Percentiles rank a stretch among this genome's conserved stretches.
phyloP scores from a whole-genome alignment of 2,329 filamentous ascomycete species.

The Davidsoniella eucalypti region DNA sequence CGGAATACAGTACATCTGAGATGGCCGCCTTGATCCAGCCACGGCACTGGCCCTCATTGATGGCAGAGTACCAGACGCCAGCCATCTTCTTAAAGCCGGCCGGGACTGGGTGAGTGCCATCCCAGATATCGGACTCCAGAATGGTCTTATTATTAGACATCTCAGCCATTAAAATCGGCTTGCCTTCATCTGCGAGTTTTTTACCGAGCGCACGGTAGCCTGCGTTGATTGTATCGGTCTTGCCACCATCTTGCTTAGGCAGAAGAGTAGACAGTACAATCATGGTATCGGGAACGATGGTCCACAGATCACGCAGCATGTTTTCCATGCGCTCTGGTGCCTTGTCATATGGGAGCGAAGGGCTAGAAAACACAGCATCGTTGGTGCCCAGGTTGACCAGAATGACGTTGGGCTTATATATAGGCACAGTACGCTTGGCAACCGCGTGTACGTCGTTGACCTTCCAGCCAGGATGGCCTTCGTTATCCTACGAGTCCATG shows the following conservation, averaged over 20 bases:
- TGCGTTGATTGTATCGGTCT: constrained; percentile 20
- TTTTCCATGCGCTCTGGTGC: constrained; percentile 11
- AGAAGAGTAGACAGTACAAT: constrained; percentile 16
- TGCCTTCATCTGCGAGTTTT: constrained; percentile 6
- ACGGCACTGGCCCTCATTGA: constrained; percentile 16
- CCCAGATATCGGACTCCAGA: constrained; percentile 19
- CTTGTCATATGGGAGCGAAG: neutral
- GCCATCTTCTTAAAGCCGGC: constrained; percentile 27
- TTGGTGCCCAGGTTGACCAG: constrained; percentile 17
- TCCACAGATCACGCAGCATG: constrained; percentile 14
- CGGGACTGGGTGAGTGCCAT: constrained; percentile 25
- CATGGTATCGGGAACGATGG: constrained; percentile 11
- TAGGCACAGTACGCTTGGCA: constrained; percentile 1
- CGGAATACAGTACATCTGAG: constrained; percentile 4
- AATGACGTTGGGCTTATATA: constrained; percentile 15
- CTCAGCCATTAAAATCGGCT: constrained; percentile 13
- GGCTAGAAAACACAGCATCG: constrained; percentile 13
- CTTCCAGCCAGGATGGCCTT: constrained; percentile 13
- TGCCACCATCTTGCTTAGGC: constrained; percentile 15
- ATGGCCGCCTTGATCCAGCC: constrained; percentile 12
- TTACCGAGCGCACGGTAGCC: constrained; percentile 19
- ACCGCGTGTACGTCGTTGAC: constrained; percentile 7
- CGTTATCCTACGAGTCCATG: constrained; percentile 13
- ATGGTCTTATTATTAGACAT: constrained; percentile 10
- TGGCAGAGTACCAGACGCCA: constrained; percentile 20